A percentile compares a stretch with the other conserved stretches of the same genome.
Conservation (phyloP, 2,329 filamentous ascomycete species). For the Colletotrichum limetticola region DNA sequence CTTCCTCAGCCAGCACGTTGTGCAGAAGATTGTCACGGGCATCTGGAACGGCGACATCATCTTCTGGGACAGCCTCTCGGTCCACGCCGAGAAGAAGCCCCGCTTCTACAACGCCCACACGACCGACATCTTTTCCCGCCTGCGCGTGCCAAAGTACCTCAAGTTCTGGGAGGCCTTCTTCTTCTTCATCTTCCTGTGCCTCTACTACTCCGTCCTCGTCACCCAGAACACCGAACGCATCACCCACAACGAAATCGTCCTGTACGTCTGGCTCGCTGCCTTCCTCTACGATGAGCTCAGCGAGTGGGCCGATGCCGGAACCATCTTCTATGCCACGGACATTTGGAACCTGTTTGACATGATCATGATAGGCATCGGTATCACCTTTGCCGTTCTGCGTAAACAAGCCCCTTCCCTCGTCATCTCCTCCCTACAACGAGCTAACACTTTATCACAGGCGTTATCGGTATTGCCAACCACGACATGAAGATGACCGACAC, state of each 20-base stretch:
- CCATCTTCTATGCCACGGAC: constrained; percentile 85
- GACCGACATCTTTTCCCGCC: constrained; percentile 78
- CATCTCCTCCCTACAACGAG: no score
- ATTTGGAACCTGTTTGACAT: constrained; percentile 83
- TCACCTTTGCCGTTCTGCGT: constrained; percentile 78
- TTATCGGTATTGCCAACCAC: constrained; percentile 71
- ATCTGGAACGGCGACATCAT: constrained; percentile 90
- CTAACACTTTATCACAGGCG: constrained; percentile 55
- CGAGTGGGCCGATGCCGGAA: constrained; percentile 86
- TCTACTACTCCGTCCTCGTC: constrained; percentile 90
- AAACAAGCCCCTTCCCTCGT: constrained; percentile 49
- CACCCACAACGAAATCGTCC: constrained; percentile 74
- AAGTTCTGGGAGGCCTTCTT: constrained; percentile 88
- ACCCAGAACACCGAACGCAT: constrained; percentile 75
- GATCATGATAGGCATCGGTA: constrained; percentile 78
- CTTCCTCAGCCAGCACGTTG: constrained; percentile 82
- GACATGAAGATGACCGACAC: constrained; percentile 75
- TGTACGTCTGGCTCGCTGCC: constrained; percentile 88
- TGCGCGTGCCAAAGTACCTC: constrained; percentile 84
- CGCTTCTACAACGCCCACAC: constrained; percentile 77
- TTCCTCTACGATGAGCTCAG: constrained; percentile 90
- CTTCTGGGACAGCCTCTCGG: constrained; percentile 84
- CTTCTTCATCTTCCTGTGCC: constrained; percentile 77
- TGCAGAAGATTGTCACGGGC: constrained; percentile 85
- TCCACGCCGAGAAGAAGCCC: constrained; percentile 79